A percentile compares a stretch with the other conserved stretches of the same genome.
Evolutionary conservation across 257 asterid species (phyloP).

Genomic region (Mentha longifolia): DNA sequence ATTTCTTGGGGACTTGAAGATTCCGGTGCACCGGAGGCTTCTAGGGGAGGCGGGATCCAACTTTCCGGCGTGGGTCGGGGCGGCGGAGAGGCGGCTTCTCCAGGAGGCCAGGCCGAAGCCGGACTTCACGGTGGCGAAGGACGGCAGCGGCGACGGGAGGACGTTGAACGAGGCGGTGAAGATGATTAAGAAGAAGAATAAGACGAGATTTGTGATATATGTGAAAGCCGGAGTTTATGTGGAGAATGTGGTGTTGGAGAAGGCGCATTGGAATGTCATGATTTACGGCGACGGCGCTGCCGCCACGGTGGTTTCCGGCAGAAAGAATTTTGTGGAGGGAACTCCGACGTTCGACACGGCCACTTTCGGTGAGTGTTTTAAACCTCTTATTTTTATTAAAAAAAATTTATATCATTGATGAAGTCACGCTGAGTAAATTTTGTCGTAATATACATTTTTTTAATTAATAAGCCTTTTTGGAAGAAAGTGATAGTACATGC

Average conservation of each 20-base stretch:
- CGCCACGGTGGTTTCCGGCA: constrained; percentile 55
- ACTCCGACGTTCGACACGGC: constrained; percentile 68
- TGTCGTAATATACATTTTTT: no score
- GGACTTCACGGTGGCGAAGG: constrained; percentile 61
- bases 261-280: constrained; percentile 70
- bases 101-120: constrained; percentile 51
- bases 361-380: constrained; percentile 66
- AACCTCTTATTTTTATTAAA: no score
- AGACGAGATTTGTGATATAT: constrained; percentile 47
- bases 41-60: constrained; percentile 30
- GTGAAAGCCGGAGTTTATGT: constrained; percentile 61
- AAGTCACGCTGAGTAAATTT: no score
- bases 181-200: constrained; percentile 60
- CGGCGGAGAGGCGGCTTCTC: constrained; percentile 58
- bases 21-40: constrained; percentile 59
- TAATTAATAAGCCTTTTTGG: neutral
- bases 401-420: no score
- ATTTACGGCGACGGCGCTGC: constrained; percentile 74
- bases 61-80: constrained; percentile 64
- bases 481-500: neutral
- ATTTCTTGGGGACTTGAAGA: constrained; percentile 43
- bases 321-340: constrained; percentile 54
- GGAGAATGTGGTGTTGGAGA: constrained; percentile 67
- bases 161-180: constrained; percentile 60
- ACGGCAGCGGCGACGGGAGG: constrained; percentile 56